A percentile compares a stretch with the other conserved stretches of the same genome.
These are phyloP conservation scores for Peronospora farinosa DNA, from an alignment of 352 stramenopile species.

Conservation along the genomic window DNA sequence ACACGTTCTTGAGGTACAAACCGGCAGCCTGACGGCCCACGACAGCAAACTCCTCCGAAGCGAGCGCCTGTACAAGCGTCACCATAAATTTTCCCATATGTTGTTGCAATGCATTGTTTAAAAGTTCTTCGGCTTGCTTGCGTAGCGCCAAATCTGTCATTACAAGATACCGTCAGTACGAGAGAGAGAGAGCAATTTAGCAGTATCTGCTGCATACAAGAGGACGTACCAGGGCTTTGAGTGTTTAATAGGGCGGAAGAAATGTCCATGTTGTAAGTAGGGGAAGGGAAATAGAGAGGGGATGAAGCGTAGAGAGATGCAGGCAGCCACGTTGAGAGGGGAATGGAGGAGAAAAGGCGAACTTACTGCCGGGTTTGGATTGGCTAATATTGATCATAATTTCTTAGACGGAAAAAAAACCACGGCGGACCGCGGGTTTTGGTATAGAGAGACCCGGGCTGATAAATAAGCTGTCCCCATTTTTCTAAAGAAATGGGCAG, in stretches of 20 bases:
- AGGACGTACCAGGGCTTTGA: constrained; percentile 54
- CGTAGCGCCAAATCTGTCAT: constrained; percentile 55
- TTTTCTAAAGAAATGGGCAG: no score
- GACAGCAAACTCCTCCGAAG: constrained; percentile 68
- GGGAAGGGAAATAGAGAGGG: background rate
- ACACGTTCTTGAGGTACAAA: constrained; percentile 84
- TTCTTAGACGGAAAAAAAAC: no score
- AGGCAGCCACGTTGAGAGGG: constrained; percentile 12
- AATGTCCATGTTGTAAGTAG: constrained; percentile 57
- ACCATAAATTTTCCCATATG: constrained; percentile 83
- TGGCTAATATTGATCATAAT: background rate
- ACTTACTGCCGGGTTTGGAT: background rate
- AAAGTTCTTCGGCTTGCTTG: constrained; percentile 76
- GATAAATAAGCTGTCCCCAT: no score
- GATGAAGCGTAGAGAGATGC: background rate
- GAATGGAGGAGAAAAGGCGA: constrained; percentile 34
- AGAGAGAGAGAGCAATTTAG: background rate
- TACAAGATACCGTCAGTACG: constrained; percentile 10
- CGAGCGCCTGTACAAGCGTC: constrained; percentile 72
- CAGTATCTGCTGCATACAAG: background rate
- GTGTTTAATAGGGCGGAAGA: constrained; percentile 73
- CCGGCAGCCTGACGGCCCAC: constrained; percentile 70
- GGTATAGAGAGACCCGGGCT: no score
- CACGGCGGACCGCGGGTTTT: no score
- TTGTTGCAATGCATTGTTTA: constrained; percentile 73